phyloP scores from a whole-genome alignment of 2,329 filamentous ascomycete genomes.

The Pseudogymnoascus sp. region DNA sequence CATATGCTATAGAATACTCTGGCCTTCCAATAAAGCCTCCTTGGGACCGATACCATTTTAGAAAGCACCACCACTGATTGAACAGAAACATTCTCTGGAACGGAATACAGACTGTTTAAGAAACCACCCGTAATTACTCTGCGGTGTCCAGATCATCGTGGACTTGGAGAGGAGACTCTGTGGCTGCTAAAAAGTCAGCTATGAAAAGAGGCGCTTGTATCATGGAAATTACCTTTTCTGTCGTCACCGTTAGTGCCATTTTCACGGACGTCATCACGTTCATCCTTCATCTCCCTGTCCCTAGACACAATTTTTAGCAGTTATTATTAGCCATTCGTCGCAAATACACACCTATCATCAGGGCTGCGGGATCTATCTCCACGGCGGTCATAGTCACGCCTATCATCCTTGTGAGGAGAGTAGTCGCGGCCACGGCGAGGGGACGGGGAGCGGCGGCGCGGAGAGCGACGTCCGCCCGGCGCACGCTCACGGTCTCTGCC shows the following conservation, averaged over 20 bases:
- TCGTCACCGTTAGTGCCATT: conserved; percentile 78
- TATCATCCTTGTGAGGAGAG: conserved; percentile 83
- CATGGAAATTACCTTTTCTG: conserved; percentile 62
- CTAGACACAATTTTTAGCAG: conserved; percentile 18
- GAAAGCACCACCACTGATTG: background rate
- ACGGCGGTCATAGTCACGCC: conserved; percentile 64
- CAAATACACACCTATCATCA: conserved; percentile 43
- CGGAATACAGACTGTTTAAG: background rate
- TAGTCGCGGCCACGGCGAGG: conserved; percentile 57
- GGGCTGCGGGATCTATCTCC: conserved; percentile 70
- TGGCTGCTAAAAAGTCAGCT: conserved; percentile 31
- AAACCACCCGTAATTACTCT: conserved; percentile 43
- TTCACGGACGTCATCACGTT: conserved; percentile 61
- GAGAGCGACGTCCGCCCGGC: conserved; percentile 46
- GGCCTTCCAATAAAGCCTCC: background rate
- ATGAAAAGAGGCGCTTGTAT: background rate
- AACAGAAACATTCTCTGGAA: background rate
- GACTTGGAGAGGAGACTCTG: conserved; percentile 71
- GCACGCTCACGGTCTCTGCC: conserved; percentile 65
- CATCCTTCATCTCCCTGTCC: conserved; percentile 41
- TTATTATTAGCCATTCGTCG: background rate
- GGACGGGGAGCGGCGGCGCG: conserved; percentile 54
- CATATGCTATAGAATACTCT: conserved; percentile 1
- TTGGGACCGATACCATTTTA: background rate
- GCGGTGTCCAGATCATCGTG: conserved; percentile 96